Evolutionary conservation across 164 flowering plant genomes (phyloP).

Genomic region (Stephania cephalantha): DNA sequence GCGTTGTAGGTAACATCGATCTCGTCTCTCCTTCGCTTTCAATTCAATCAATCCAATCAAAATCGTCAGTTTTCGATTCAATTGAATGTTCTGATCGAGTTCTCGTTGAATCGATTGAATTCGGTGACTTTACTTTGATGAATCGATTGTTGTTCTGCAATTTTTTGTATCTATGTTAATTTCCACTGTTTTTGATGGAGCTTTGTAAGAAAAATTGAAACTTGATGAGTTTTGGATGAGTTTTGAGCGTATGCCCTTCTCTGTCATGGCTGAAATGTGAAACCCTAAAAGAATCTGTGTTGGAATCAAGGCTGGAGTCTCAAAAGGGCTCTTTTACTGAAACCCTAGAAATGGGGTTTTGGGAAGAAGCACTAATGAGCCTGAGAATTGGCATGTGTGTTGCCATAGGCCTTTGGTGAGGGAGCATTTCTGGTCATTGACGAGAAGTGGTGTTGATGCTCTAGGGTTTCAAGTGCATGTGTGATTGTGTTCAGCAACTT

Average conservation of each 20-base stretch:
- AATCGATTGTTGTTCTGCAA: not conserved
- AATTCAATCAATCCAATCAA: not conserved
- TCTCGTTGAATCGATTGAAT: not conserved
- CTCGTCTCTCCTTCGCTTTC: not conserved
- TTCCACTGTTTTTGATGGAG: not conserved
- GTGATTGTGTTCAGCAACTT: too few relatives aligned
- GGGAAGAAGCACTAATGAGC: slow-evolving; percentile 40
- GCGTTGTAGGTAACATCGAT: not conserved
- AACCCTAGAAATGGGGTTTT: slow-evolving; percentile 15
- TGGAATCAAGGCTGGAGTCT: slow-evolving; percentile 64
- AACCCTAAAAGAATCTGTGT: slow-evolving; percentile 15
- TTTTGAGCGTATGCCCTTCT: not conserved
- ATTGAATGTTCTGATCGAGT: not conserved
- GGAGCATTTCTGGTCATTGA: slow-evolving; percentile 21
- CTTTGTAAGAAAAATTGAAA: not conserved
- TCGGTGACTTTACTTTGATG: too few relatives aligned
- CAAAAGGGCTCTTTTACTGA: slow-evolving; percentile 29
- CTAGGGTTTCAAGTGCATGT: not conserved
- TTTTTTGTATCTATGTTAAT: not conserved
- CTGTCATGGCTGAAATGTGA: slow-evolving; percentile 14
- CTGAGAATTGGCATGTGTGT: slow-evolving; percentile 46
- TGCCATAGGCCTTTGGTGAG: slow-evolving; percentile 71
- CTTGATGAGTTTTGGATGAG: not conserved
- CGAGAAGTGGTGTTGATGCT: slow-evolving; percentile 6
- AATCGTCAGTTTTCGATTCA: not conserved